Percentiles rank a stretch among this genome's conserved stretches.
Evolutionary conservation across 768 basidiomycete species (phyloP).

Genomic region (Trametes sanguinea): DNA sequence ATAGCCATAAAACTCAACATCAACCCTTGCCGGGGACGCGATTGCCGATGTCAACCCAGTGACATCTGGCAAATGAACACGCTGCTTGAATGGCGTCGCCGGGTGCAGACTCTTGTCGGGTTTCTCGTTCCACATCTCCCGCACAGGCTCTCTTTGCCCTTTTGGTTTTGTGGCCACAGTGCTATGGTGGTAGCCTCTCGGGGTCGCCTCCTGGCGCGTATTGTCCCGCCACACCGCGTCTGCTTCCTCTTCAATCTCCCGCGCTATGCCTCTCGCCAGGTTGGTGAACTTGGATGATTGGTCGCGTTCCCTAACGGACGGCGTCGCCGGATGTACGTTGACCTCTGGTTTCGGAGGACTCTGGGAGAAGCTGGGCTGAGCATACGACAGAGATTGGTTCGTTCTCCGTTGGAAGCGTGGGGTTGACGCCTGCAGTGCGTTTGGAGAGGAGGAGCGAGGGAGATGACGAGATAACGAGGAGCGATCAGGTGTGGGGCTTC

Average conservation of each 20-base stretch:
- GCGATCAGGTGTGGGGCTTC: slow-evolving; percentile 11
- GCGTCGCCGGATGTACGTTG: slow-evolving; percentile 61
- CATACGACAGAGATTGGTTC: slow-evolving; percentile 31
- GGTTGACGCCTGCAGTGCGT: slow-evolving; percentile 12
- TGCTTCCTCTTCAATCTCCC: slow-evolving; percentile 51
- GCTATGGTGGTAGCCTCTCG: slow-evolving; percentile 16
- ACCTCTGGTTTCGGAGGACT: slow-evolving; percentile 47
- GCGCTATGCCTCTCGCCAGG: slow-evolving; percentile 56
- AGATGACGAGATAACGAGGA: slow-evolving; percentile 24
- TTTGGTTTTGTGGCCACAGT: slow-evolving; percentile 6
- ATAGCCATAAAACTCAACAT: slow-evolving; percentile 52
- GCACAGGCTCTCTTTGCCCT: slow-evolving; percentile 41
- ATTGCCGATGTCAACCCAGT: slow-evolving; percentile 83
- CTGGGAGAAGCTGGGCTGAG: slow-evolving; percentile 18
- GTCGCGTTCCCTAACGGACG: slow-evolving; percentile 41
- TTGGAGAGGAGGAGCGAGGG: slow-evolving; percentile 18
- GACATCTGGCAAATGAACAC: slow-evolving; percentile 72
- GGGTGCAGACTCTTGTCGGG: slow-evolving; percentile 1
- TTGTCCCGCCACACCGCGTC: slow-evolving; percentile 24
- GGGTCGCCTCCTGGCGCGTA: slow-evolving; percentile 8
- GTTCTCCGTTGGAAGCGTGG: slow-evolving; percentile 18
- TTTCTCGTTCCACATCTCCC: slow-evolving; percentile 34
- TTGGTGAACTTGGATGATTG: slow-evolving; percentile 57
- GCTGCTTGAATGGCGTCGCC: slow-evolving; percentile 26
- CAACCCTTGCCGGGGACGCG: slow-evolving; percentile 65